Evolutionary conservation across 2,329 filamentous ascomycete species (phyloP), one percentile per base, ranked within the genome.

Genomic region (Fusarium coffeatum): DNA sequence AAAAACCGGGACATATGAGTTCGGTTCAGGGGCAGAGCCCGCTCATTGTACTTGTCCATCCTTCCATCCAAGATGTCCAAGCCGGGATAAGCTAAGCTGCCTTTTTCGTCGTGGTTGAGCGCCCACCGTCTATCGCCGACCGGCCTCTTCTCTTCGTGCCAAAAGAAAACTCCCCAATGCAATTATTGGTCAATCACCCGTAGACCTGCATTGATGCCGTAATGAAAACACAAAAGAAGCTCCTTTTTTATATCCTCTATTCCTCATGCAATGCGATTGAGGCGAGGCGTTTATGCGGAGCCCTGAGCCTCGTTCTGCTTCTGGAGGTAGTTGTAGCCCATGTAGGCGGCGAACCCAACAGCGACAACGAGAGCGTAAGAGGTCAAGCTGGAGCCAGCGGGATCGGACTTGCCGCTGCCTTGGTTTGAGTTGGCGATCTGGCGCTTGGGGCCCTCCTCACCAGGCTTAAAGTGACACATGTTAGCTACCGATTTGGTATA

Each of bases 311-410:
- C 60, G 75, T 86, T 82, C 79, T 86, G 83, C 60, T 74, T 72
- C 85, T 95, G 90, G 75, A 97, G 81, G 85, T 96, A 97, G 82
- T 94, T 91, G 87, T 95, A 98, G 76, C 87, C 92, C 75, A 87
- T 88, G 84, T 93, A 98, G 69, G 93, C 93, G 68, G 89, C 80
- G 50, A 89, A 85, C 72, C 91, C 94, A 75, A 93, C 93, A 72
- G 95, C 79, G 73, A 97, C 85, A 76, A 98, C 81, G 74, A 97
- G 75, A 64, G 90, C 92, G 84, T 98, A 98, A 74, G 97, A 85
- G 65, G 90, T 92, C 72, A 97, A 84, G 76, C 94, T 93, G 64
- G 94, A 74, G 73, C 90, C 87, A 55, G 87, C 81, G 18, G 63
- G 59, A 51, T 83, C 82, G 61, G 82, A 78, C 70, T 81, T 82